These are phyloP conservation scores for Emmonsiellopsis sp. DNA, from an alignment of 2,329 filamentous ascomycete genomes.

Conservation along the genomic window DNA sequence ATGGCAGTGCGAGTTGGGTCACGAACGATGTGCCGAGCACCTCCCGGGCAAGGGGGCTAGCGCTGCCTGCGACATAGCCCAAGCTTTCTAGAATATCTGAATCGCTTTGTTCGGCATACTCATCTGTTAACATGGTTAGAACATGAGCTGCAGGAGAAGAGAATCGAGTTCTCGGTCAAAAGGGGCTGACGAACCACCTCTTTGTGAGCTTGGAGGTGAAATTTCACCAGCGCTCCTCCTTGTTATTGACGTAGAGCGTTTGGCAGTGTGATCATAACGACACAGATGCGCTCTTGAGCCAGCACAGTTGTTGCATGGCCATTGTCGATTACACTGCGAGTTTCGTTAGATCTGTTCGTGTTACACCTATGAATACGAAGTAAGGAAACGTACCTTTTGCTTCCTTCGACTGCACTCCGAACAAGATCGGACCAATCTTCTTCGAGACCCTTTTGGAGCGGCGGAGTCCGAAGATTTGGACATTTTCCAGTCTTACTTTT, in stretches of 20 bases:
- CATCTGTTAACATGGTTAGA: not conserved
- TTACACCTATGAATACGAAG: not conserved
- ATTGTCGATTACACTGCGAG: slow-evolving; percentile 1
- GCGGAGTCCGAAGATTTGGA: not conserved
- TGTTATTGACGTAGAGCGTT: not conserved
- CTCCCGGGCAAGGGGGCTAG: not conserved
- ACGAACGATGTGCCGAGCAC: not conserved
- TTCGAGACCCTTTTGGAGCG: not conserved
- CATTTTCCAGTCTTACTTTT: not conserved
- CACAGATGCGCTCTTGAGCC: slow-evolving; percentile 3
- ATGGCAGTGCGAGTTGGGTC: not conserved
- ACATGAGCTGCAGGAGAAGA: not conserved
- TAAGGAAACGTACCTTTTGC: slow-evolving; percentile 1
- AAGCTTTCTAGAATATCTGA: slow-evolving; percentile 1
- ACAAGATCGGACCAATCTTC: slow-evolving; percentile 1
- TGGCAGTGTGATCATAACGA: slow-evolving; percentile 1
- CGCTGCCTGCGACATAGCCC: not conserved
- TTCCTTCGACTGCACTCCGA: slow-evolving; percentile 3
- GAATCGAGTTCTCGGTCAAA: not conserved
- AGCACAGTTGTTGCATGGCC: slow-evolving; percentile 3
- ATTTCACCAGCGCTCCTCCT: not conserved
- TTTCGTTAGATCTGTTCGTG: not conserved
- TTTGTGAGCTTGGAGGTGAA: slow-evolving; percentile 1
- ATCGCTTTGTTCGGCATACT: not conserved
- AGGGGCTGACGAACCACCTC: not conserved